Base-by-base conservation (phyloP, 257 asterid species). In the Rauvolfia tetraphylla region DNA sequence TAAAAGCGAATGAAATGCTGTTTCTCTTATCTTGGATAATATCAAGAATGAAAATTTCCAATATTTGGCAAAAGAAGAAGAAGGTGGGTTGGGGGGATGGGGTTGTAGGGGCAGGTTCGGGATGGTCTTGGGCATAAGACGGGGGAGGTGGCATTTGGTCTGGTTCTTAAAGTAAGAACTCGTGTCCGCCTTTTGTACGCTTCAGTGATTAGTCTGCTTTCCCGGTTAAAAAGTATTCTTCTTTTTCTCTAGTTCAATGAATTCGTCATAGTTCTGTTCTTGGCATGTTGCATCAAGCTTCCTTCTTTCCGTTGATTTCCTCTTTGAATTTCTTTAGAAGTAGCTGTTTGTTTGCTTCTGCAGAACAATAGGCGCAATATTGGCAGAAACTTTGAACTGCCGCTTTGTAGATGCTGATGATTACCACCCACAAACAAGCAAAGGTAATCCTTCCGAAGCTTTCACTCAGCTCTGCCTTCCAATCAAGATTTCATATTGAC, bases 391-490 rank as follows among this genome's bases (percentile, higher is more conserved):
- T 36, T 69, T 88, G 46, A 79, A 90, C 31, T 86, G 89, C 11
- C 53, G 83, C 61, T 93, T 91, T 81, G 77, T 89, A 44, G 98
- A 93, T 80, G 98, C 96, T 0, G 98, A 93, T 75, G 95, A 91
- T 81, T 90, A 83, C 85, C 98, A 93, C 73, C 81, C 95, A 0
- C 84, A 79, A 65, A 76, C 92, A 17, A 93, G 90, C 89, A 93
- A 88, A 89, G 97, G 97, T 88, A 81, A n/a, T 42, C 3, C 36
- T 7, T 46, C 51, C 5, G 10, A 65, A 48, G n/a, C 61, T 33
- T 54, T 63, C 61, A 9, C 38, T 48, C 27, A 10, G 6, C 54
- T 20, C 9, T 58, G 58, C 13, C 39, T 31, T n/a, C 41, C 36
- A 1, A n/a, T 38, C 31, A 34, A 53, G 14, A 20, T 33, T 48